Evolutionary conservation across 768 basidiomycete species (phyloP), one percentile per base, ranked within the genome.

Genomic region (Stropharia rugosoannulata): DNA sequence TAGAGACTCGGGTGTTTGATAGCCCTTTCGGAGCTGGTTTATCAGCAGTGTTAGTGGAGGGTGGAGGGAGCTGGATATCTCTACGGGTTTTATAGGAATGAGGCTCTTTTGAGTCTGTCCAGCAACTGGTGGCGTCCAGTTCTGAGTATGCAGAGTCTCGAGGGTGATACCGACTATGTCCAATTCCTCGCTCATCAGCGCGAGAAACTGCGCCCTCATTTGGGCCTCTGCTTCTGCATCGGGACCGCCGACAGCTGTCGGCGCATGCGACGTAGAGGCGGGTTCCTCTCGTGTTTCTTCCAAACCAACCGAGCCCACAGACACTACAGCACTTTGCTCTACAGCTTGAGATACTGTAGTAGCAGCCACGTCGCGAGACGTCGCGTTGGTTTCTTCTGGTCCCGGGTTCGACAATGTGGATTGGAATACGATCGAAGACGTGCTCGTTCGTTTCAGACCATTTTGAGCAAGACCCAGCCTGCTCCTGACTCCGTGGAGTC

Each of bases 71-170:
- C 35, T 46, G 42, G 63, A 56, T 37, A 62, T 43, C 12, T 48
- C 51, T 11, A 64, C 58, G 43, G 49, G 54, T 39, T 62, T 62
- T 43, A 67, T 51, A 22, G 55, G 45, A 46, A 46, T 27, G 35
- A 49, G 54, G 55, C 41, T 54, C 29, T 60, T 57, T 66, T 68
- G 73, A 25, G 68, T 54, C 38, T 54, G 67, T 57, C 71, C 73
- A 35, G 60, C 59, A 29, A 68, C 54, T 57, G 65, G 68, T 42
- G 60, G 51, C 27, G 60, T 43, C 51, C 51, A 52, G 18, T 16
- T 22, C n/a, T 54, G 36, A 43, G 32, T 2, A 32, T 11, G 27
- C 25, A 40, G 41, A 50, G 51, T 32, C 39, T 52, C 41, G 10
- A 44, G 42, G 51, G 18, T 27, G 45, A 44, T 36, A 36, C 25